Base-by-base conservation (phyloP, 768 basidiomycete species). In the Pleurotus tuoliensis region DNA sequence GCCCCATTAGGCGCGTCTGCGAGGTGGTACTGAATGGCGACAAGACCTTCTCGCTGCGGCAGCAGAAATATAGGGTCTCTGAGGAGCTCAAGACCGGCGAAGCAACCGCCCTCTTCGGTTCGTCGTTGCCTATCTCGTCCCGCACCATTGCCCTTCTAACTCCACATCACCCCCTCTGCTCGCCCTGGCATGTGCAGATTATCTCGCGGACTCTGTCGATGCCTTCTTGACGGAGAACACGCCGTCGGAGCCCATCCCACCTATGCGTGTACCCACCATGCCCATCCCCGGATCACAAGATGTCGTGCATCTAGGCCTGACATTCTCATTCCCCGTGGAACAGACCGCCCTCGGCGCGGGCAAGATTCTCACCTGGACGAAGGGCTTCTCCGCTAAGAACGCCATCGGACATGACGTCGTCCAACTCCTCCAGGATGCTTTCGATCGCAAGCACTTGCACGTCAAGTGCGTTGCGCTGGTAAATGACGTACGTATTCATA, bases 321-420 rank as follows among this genome's bases (percentile, higher is more conserved):
- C 97, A 0, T 99, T 98, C 71, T 94, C 92, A 25, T 97, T 98
- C 76, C 97, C 97, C 1, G 97, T 98, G 25, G 93, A 97, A 64
- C 97, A 99, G 68, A 94, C 92, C 0, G 94, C 97, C 0, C 80
- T 98, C 20, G 88, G 88, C 63, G 84, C 86, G 20, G 97, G 97
- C 1, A 91, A 86, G 58, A 88, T 99, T 59, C 76, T 98, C 37
- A 96, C 91, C 0, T 94, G 92, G 92, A 98, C 92, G 3, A 96
- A 98, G 71, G 97, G 91, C 6, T 93, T 93, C 67, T 68, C 85
- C 7, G 89, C 88, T 20, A 88, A 83, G 64, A 86, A 90, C 65
- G 90, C 91, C 0, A 70, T 89, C 47, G 88, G 90, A 22, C 77
- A 90, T 62, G 91, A 93, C 61, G 80, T 93, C 25, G 89, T 92